A percentile compares a stretch with the other conserved stretches of the same genome.
Evolutionary conservation across 228 moss, liverwort and hornwort species (phyloP).

Genomic region (Sphagnum fallax): DNA sequence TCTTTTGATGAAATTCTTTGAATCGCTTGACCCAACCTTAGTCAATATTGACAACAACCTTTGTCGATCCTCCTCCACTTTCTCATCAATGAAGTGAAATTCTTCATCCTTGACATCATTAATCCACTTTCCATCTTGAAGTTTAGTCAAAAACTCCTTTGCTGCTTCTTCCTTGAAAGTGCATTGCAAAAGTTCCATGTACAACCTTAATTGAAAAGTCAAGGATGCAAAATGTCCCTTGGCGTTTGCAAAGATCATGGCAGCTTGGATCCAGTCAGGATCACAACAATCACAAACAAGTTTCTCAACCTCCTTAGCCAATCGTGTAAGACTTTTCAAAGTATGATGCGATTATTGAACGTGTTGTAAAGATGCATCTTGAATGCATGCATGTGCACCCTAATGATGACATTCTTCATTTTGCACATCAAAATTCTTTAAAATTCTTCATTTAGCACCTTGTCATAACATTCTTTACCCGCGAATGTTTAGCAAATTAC

Average conservation of each 20-base stretch:
- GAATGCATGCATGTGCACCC: neutral
- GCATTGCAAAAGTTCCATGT: neutral
- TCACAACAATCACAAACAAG: constrained; percentile 1
- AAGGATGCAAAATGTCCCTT: neutral
- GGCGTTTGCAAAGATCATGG: neutral
- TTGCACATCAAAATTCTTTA: no score
- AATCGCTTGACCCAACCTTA: no score
- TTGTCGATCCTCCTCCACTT: no score
- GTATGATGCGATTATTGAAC: neutral
- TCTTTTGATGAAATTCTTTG: neutral
- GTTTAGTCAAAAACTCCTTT: neutral
- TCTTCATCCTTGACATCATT: neutral
- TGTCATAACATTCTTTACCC: no score
- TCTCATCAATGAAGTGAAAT: no score
- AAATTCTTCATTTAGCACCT: no score
- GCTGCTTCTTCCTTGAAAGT: neutral
- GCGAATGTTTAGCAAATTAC: no score
- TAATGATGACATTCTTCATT: no score
- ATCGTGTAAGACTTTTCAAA: neutral
- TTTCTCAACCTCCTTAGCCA: neutral
- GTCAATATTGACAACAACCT: no score
- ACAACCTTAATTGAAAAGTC: neutral
- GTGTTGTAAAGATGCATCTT: neutral
- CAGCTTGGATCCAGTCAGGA: neutral
- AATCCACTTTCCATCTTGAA: neutral